A percentile compares a stretch with the other conserved stretches of the same genome.
Evolutionary conservation across 2,329 filamentous ascomycete species (phyloP).

Genomic region (Graphilbum ipis-grandicollis): DNA sequence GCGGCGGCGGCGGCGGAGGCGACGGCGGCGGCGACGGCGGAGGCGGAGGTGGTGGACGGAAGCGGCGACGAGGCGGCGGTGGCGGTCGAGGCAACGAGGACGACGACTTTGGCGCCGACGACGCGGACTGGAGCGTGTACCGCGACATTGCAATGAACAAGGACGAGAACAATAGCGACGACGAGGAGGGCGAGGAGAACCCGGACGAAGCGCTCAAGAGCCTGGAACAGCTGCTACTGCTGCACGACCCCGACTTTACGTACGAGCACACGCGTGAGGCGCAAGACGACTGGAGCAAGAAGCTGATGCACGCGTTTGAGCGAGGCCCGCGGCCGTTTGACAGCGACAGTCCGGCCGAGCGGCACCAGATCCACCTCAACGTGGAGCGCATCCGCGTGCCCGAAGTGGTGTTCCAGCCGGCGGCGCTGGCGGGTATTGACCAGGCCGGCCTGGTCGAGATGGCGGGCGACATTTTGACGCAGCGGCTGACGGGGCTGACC

Average conservation of each 20-base stretch:
- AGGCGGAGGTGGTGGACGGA: constrained; percentile 45
- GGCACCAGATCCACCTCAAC: constrained; percentile 84
- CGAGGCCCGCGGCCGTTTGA: constrained; percentile 81
- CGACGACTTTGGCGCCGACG: constrained; percentile 90
- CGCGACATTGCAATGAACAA: constrained; percentile 63
- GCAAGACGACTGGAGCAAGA: constrained; percentile 90
- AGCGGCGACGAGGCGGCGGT: constrained; percentile 50
- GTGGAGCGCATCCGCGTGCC: constrained; percentile 90
- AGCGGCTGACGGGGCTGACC: constrained; percentile 47
- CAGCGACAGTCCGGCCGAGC: constrained; percentile 57
- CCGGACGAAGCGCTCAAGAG: constrained; percentile 53
- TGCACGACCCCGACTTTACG: constrained; percentile 75
- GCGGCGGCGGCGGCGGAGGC: constrained; percentile 10
- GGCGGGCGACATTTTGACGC: constrained; percentile 71
- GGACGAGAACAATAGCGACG: constrained; percentile 51
- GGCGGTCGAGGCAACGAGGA: constrained; percentile 50
- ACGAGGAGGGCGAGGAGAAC: constrained; percentile 87
- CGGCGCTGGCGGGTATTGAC: constrained; percentile 69
- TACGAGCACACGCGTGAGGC: constrained; percentile 86
- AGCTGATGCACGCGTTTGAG: constrained; percentile 73
- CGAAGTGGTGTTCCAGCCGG: constrained; percentile 83
- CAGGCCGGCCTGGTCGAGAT: constrained; percentile 91
- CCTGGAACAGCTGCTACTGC: constrained; percentile 70
- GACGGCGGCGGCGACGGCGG: constrained; percentile 83
- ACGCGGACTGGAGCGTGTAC: constrained; percentile 97